phyloP scores from a whole-genome alignment of 2,329 filamentous ascomycete genomes.

The Verticillium dahliae region DNA sequence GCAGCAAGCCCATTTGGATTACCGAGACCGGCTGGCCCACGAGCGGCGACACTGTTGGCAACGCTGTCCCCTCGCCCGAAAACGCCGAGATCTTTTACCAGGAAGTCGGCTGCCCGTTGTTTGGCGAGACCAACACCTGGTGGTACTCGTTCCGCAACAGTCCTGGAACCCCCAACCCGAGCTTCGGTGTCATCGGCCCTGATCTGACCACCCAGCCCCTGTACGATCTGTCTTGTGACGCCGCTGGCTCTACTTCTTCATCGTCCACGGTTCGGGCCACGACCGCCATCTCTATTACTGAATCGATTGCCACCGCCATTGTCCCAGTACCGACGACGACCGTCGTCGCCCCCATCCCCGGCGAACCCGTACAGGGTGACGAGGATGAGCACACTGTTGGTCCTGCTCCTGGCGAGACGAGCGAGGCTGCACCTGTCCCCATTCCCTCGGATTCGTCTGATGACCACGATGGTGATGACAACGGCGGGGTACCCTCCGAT shows the following conservation, averaged over 20 bases:
- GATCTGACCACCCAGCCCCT: conserved; percentile 47
- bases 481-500: not conserved
- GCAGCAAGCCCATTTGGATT: conserved; percentile 72
- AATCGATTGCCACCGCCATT: conserved; percentile 11
- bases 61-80: conserved; percentile 53
- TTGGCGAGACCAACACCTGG: conserved; percentile 61
- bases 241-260: conserved; percentile 12
- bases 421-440: conserved; percentile 17
- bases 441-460: conserved; percentile 5
- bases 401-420: conserved; percentile 14
- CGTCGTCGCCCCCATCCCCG: conserved; percentile 13
- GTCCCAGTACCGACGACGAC: conserved; percentile 15
- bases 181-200: conserved; percentile 62
- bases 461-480: not conserved
- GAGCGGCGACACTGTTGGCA: conserved; percentile 54
- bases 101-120: conserved; percentile 65
- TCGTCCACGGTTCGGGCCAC: conserved; percentile 13
- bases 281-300: conserved; percentile 7
- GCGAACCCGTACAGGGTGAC: conserved; percentile 3
- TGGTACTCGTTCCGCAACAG: conserved; percentile 73
- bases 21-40: conserved; percentile 88
- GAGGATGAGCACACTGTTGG: not conserved
- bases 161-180: conserved; percentile 54
- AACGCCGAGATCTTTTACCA: conserved; percentile 81
- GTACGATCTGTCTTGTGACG: conserved; percentile 56